Evolutionary conservation across 257 asterid species (phyloP), one percentile per base, ranked within the genome.

Genomic region (Datura wrightii): DNA sequence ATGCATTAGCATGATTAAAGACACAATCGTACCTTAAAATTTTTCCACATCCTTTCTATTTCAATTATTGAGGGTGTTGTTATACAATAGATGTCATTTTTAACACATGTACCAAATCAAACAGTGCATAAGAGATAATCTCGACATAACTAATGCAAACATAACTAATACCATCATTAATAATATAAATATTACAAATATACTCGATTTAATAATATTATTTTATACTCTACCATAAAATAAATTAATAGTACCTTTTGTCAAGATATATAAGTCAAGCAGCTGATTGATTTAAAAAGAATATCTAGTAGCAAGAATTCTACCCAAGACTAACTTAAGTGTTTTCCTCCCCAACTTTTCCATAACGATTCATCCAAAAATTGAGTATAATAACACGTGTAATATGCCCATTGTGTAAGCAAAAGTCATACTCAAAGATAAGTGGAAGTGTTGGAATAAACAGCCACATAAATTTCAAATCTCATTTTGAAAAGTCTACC

Each of bases 401-500:
- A 56, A 56, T 18, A 31, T 56, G 31, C 31, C 63, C 63, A 6
- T 56, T 56, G 10, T 6, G 63, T 5, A 44, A 44, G n/a, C 58
- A 71, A 71, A 42, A 10, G 18, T 24, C 14, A 6, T 11, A n/a
- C 56, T 44, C 39, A 71, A n/a, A 44, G n/a, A 13, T 71, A 44
- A 44, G 80, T n/a, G 80, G 10, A n/a, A 44, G 39, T 71, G 56
- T 71, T n/a, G 80, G 56, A 44, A 71, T 71, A 71, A 71, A 5
- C n/a, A 44, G 10, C 54, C 80, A 2, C 54, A 71, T 18, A 15
- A 34, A 39, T 18, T 44, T 71, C 18, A 8, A 19, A 41, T 16
- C 55, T 70, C 37, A n/a, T 6, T 82, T 53, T 50, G 83, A 85
- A 58, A 81, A 85, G 79, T 70, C 85, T 80, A 39, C 42, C 42